Evolutionary conservation across 2,329 filamentous ascomycete species (phyloP), one percentile per base, ranked within the genome.

Genomic region (Mariannaea elegans): DNA sequence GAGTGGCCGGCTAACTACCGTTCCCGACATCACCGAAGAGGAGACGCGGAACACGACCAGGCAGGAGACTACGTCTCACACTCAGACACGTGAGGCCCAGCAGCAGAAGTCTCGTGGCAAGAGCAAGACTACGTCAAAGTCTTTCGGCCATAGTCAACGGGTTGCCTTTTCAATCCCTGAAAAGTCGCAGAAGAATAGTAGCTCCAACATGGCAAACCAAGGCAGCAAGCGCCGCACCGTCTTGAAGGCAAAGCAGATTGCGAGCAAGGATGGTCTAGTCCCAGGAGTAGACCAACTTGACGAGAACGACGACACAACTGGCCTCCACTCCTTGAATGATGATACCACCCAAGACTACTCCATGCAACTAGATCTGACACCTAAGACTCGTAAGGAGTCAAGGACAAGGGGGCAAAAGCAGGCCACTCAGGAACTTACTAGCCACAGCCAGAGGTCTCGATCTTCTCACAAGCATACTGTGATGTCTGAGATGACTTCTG

Each of bases 131-230:
- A 56, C 61, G 3, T 64, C 70, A 13, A 75, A 70, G 54, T 63
- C 65, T 6, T 39, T 52, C 7, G 57, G 55, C 9, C 71, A 72
- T 18, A 68, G 64, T 32, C 76, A 77, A 23, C 80, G 77, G 62
- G 78, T 79, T 36, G 76, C 77, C 13, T 81, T 81, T 58, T 75
- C 78, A 2, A 71, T 81, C 9, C 78, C 79, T 4, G 75, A 76
- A 41, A 75, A 73, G 50, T 66, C 70, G 1, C 66, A 66, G 29
- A 71, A 72, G 64, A 68, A 50, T 45, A 57, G 59, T 49, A n/a
- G n/a, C n/a, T 72, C 74, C 50, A 76, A 76, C 27, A 57, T 74
- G 9, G 77, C 78, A 8, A 81, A 80, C 64, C 74, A 75, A 49
- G 76, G 78, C 12, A 80, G 78, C 73, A 81, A 80, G 69, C 76